Conservation (phyloP, 805 yeast species). For the Myxozyma monticola region DNA sequence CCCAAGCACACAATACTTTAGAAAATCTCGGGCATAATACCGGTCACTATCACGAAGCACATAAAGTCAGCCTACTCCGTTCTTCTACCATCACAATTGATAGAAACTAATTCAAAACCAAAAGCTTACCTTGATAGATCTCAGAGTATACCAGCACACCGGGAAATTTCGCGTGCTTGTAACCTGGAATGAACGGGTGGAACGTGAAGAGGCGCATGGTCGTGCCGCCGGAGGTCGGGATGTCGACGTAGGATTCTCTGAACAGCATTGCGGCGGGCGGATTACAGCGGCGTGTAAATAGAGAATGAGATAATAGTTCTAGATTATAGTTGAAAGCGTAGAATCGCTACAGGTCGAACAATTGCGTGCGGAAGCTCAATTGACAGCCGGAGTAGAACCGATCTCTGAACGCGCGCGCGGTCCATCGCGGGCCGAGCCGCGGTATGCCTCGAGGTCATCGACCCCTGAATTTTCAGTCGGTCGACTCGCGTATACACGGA, state of each 20-base stretch:
- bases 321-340: neutral
- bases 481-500: too few species aligned
- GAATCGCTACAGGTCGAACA: too few species aligned
- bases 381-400: too few species aligned
- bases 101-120: neutral
- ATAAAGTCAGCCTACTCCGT: neutral
- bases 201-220: conserved; percentile 64
- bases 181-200: conserved; percentile 68
- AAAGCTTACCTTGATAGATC: conserved; percentile 61
- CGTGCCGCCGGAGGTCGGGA: conserved; percentile 64
- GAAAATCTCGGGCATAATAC: conserved; percentile 4
- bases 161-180: conserved; percentile 78
- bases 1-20: too few species aligned
- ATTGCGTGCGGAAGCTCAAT: too few species aligned
- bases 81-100: neutral
- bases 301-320: neutral
- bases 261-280: conserved; percentile 65
- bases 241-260: conserved; percentile 63
- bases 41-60: conserved; percentile 6
- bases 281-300: too few species aligned
- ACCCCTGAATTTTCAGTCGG: too few species aligned
- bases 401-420: too few species aligned
- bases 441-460: too few species aligned
- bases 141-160: conserved; percentile 79
- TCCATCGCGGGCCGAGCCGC: too few species aligned